These are phyloP conservation scores for Diaporthe capsici DNA, from an alignment of 2,329 filamentous ascomycete species.

Conservation along the genomic window DNA sequence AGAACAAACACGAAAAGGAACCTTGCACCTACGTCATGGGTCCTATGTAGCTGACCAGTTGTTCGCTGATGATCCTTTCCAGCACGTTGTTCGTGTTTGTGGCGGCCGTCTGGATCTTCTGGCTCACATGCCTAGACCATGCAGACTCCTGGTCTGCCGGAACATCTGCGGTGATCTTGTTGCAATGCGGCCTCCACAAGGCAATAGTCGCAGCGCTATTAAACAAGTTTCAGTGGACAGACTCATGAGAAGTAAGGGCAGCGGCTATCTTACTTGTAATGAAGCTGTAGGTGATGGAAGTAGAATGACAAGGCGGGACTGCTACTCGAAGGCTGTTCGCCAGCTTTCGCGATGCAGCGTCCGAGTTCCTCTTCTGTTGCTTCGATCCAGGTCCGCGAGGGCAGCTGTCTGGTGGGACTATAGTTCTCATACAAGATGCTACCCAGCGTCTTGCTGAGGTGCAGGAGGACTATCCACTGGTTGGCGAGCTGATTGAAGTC, in stretches of 20 bases:
- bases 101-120: background rate
- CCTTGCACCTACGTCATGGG: background rate
- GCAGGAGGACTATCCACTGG: background rate
- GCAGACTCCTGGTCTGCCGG: background rate
- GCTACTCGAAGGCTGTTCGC: background rate
- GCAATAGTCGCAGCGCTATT: background rate
- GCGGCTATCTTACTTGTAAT: background rate
- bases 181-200: background rate
- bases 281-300: background rate
- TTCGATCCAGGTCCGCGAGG: background rate
- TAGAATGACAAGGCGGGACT: background rate
- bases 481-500: background rate
- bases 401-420: background rate
- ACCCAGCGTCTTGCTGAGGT: background rate
- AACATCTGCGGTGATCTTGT: background rate
- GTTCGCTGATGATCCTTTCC: constrained; percentile 1
- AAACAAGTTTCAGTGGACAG: background rate
- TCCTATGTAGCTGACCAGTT: background rate
- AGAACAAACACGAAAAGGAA: background rate
- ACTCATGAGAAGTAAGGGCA: background rate
- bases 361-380: background rate
- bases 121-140: background rate
- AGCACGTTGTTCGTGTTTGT: background rate
- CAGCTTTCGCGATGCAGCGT: background rate
- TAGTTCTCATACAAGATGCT: background rate